phyloP scores from a whole-genome alignment of 257 asterid genomes.

The Nyctanthes arbortristis region DNA sequence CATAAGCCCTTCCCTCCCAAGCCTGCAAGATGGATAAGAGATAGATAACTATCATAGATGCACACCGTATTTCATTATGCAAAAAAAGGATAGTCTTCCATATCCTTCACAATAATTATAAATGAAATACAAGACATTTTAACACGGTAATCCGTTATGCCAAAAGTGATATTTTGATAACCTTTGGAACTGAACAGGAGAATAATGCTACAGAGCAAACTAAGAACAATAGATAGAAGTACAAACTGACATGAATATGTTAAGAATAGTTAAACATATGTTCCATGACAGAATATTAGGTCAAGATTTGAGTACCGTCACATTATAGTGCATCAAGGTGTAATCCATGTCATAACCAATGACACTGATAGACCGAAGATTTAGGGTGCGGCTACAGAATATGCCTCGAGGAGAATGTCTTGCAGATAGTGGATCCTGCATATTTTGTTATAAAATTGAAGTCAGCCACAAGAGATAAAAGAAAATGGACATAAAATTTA shows the following conservation, averaged over 20 bases:
- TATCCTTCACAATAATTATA: neutral
- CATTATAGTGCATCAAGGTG: constrained; percentile 80
- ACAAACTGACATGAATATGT: neutral
- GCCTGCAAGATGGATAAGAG: constrained; percentile 48
- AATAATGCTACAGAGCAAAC: neutral
- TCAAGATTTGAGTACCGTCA: constrained; percentile 46
- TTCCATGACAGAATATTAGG: no score
- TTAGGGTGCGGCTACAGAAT: constrained; percentile 78
- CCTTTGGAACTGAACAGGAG: neutral
- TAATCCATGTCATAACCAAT: constrained; percentile 94
- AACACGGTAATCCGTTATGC: neutral
- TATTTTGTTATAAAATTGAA: constrained; percentile 19
- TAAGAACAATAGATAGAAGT: neutral
- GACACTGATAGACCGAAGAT: constrained; percentile 72
- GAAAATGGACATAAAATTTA: neutral
- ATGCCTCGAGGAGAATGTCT: constrained; percentile 75
- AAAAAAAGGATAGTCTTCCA: neutral
- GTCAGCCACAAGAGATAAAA: constrained; percentile 8
- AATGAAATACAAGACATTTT: neutral
- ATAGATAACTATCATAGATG: neutral
- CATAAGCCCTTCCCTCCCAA: constrained; percentile 98
- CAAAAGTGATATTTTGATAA: neutral
- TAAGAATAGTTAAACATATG: no score
- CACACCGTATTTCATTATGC: neutral
- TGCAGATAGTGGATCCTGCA: constrained; percentile 69